phyloP scores from a whole-genome alignment of 768 basidiomycete species.

The Leucosporidium creatinivorum region DNA sequence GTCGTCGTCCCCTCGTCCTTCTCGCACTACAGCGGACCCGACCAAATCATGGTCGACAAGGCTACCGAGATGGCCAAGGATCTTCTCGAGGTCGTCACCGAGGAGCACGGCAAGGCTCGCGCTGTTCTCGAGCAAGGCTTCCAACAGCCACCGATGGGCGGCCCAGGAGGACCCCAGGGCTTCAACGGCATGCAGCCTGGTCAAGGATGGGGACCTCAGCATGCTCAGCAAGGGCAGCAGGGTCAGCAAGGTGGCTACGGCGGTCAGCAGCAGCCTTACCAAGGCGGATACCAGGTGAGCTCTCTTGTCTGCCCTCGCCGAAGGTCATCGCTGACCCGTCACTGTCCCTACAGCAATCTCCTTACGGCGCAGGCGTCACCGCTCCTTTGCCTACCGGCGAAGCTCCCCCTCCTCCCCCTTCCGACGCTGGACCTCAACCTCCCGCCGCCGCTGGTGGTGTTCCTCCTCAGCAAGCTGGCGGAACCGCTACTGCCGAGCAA shows the following conservation, averaged over 20 bases:
- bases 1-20: accelerated
- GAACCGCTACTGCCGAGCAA: slow-evolving; percentile 16
- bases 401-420: slow-evolving; percentile 23
- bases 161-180: neutral
- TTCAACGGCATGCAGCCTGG: neutral
- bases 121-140: slow-evolving; percentile 30
- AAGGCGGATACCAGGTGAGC: slow-evolving; percentile 18
- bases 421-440: slow-evolving; percentile 22
- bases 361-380: slow-evolving; percentile 26
- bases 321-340: too few relatives aligned
- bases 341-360: neutral
- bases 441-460: neutral
- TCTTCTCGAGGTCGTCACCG: slow-evolving; percentile 74
- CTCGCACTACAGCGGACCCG: slow-evolving; percentile 59
- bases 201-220: slow-evolving; percentile 2
- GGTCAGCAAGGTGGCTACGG: slow-evolving; percentile 6
- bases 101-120: slow-evolving; percentile 78
- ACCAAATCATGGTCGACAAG: slow-evolving; percentile 74
- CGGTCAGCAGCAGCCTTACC: slow-evolving; percentile 4
- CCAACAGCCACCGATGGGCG: neutral
- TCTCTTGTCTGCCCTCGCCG: neutral
- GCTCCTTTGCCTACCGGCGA: slow-evolving; percentile 30
- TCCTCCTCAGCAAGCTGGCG: slow-evolving; percentile 2
- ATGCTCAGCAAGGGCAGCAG: slow-evolving; percentile 5
- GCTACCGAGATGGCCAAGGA: slow-evolving; percentile 85